Evolutionary conservation across 2,329 filamentous ascomycete species (phyloP).

Genomic region (Clarireedia hainanense): DNA sequence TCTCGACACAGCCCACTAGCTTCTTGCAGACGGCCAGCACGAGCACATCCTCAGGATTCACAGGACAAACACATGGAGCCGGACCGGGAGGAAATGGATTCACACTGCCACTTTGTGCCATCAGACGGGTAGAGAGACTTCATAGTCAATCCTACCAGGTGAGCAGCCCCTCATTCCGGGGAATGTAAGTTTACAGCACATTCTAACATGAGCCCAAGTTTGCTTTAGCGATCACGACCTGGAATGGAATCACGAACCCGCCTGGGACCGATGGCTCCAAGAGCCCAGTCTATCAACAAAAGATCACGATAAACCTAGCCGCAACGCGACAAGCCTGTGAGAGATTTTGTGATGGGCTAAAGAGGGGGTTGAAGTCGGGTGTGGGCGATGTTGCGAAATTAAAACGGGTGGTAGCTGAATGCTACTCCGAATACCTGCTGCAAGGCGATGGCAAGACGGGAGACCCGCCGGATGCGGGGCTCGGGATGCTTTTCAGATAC

Average conservation of each 20-base stretch:
- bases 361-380: conserved; percentile 77
- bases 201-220: conserved; percentile 46
- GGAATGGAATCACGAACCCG: conserved; percentile 66
- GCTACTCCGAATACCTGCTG: conserved; percentile 83
- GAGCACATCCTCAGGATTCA: conserved; percentile 74
- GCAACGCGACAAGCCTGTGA: conserved; percentile 86
- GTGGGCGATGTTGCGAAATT: conserved; percentile 84
- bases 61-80: conserved; percentile 85
- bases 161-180: conserved; percentile 15
- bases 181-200: background rate
- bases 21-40: conserved; percentile 75
- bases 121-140: conserved; percentile 83
- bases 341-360: conserved; percentile 91
- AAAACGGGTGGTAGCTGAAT: conserved; percentile 70
- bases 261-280: conserved; percentile 36
- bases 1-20: conserved; percentile 86
- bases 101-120: conserved; percentile 84
- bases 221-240: conserved; percentile 87
- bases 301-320: conserved; percentile 84
- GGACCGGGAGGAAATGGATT: conserved; percentile 94
- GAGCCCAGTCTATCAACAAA: conserved; percentile 53
- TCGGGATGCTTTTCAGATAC: conserved; percentile 89
- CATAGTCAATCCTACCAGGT: conserved; percentile 83
- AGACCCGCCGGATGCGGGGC: conserved; percentile 78
- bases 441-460: conserved; percentile 53